phyloP scores from a whole-genome alignment of 192 early-diverging fungal genomes.

The Gamsiella multidivaricata region DNA sequence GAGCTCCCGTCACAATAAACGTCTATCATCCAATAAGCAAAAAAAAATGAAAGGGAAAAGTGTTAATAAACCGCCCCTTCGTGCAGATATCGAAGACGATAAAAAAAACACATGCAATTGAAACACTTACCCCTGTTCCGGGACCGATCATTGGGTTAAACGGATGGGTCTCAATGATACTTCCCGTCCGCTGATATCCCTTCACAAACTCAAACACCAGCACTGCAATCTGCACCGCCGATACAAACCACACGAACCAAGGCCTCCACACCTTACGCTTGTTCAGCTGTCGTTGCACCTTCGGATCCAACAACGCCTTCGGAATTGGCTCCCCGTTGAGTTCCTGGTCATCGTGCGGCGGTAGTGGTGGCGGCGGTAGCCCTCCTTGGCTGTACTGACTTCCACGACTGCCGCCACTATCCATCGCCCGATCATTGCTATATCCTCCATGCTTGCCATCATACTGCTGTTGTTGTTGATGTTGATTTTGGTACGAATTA shows the following conservation, averaged over 20 bases:
- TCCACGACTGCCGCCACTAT: slow-evolving; percentile 6
- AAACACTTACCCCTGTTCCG: slow-evolving; percentile 58
- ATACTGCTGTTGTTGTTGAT: background rate
- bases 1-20: slow-evolving; percentile 77
- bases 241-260: slow-evolving; percentile 59
- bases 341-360: background rate
- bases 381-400: slow-evolving; percentile 1
- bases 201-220: slow-evolving; percentile 64
- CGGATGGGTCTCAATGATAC: slow-evolving; percentile 69
- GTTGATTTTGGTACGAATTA: background rate
- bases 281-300: slow-evolving; percentile 43
- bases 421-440: too few relatives aligned
- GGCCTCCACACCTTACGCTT: slow-evolving; percentile 42
- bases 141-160: slow-evolving; percentile 91
- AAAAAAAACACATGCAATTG: too few relatives aligned
- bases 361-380: slow-evolving; percentile 3
- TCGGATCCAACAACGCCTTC: slow-evolving; percentile 51
- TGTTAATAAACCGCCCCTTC: background rate
- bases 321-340: slow-evolving; percentile 27
- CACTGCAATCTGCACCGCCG: slow-evolving; percentile 55
- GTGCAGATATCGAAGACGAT: too few relatives aligned
- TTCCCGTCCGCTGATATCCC: slow-evolving; percentile 70
- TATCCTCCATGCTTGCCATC: slow-evolving; percentile 9
- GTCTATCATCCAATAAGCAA: slow-evolving; percentile 48
- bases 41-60: background rate